These are phyloP conservation scores for Hypomontagnella monticulosa DNA, from an alignment of 495 filamentous ascomycete species.

Conservation along the genomic window DNA sequence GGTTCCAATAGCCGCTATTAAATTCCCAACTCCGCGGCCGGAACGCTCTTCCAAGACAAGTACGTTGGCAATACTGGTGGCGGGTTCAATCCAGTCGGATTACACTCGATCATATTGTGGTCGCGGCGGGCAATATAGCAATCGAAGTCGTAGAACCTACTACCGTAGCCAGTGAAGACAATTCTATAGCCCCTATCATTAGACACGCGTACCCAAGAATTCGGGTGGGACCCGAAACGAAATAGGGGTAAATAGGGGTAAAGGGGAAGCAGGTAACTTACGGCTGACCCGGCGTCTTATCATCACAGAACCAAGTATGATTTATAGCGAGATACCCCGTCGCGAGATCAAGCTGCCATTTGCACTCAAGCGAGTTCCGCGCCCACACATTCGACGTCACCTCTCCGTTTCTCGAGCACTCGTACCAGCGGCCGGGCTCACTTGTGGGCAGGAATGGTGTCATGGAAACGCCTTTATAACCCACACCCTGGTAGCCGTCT, in stretches of 20 bases:
- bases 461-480: constrained; percentile 1
- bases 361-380: constrained; percentile 25
- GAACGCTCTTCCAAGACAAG: constrained; percentile 24
- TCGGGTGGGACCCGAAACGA: background rate
- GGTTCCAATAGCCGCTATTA: background rate
- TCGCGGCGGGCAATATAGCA: constrained; percentile 26
- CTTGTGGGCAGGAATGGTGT: constrained; percentile 25
- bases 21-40: constrained; percentile 9
- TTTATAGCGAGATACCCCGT: constrained; percentile 37
- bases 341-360: constrained; percentile 36
- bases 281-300: constrained; percentile 33
- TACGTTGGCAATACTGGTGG: constrained; percentile 25
- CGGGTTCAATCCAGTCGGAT: constrained; percentile 14
- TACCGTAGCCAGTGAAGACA: constrained; percentile 26
- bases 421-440: constrained; percentile 28
- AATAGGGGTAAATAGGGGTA: background rate
- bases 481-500: constrained; percentile 20
- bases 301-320: constrained; percentile 39
- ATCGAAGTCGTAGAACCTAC: constrained; percentile 25
- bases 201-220: background rate
- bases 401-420: constrained; percentile 14
- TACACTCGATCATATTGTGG: constrained; percentile 15
- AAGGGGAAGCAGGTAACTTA: constrained; percentile 3
- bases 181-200: constrained; percentile 14
- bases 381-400: constrained; percentile 16